Evolutionary conservation across 192 early-diverging fungal species (phyloP), one percentile per base, ranked within the genome.

Genomic region (Rhizophagus sp.): DNA sequence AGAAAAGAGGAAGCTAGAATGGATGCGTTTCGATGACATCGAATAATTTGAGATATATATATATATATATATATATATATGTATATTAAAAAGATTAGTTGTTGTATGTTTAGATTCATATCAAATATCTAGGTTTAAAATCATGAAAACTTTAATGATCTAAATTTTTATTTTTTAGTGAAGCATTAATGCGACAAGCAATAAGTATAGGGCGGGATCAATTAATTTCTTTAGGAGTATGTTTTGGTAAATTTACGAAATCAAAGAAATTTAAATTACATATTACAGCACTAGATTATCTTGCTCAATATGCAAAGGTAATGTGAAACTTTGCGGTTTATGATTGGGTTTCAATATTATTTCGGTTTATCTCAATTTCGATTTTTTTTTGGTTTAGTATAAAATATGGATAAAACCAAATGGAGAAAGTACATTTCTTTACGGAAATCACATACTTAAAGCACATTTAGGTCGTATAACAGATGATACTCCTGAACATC

Each of bases 361-460:
- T 15, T 64, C n/a, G n/a, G n/a, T n/a, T n/a, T n/a, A n/a, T n/a
- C n/a, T n/a, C n/a, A n/a, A n/a, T n/a, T n/a, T n/a, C n/a, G n/a
- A n/a, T n/a, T n/a, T n/a, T 15, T 61, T 41, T 79, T 69, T 24
- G 57, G 24, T 25, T 49, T 86, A 95, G 92, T 95, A 97, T 91
- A 98, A 99, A 86, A 93, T 99, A 72, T 99, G 98, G 97, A 93
- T 99, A 68, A 99, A 98, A 85, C 97, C 98, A 57, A 97, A 95
- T 82, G 98, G 98, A 71, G 98, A 99, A 86, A 98, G 97, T 97
- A 94, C 96, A 12, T 99, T 96, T 88, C 79, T 99, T 78, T 99
- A 99, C 82, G 97, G 98, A 15, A 99, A 99, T 90, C 94, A 99
- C 83, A 90, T 98, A 62, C 90, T 97, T 73, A 99, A 98, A 85